Conservation (phyloP, 768 basidiomycete genomes). For the Trametes elegans region DNA sequence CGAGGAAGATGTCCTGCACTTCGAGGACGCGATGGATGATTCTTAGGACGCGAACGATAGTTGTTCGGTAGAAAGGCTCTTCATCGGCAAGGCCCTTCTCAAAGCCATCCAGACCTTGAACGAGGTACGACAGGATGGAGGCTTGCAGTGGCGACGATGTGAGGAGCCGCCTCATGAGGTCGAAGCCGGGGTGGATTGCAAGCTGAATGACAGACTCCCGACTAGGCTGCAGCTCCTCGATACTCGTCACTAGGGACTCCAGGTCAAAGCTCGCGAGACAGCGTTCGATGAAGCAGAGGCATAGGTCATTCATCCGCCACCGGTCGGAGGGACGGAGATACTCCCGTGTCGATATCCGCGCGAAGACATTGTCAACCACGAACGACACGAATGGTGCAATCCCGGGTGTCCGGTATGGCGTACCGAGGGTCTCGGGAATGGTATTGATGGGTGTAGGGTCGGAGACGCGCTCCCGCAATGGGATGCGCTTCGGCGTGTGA, state of each 20-base stretch:
- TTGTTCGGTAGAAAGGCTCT: slow-evolving; percentile 67
- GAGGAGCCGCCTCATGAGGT: slow-evolving; percentile 77
- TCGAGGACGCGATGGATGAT: slow-evolving; percentile 81
- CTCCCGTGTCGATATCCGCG: slow-evolving; percentile 70
- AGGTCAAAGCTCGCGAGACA: slow-evolving; percentile 80
- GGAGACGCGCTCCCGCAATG: slow-evolving; percentile 54
- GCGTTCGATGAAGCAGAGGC: slow-evolving; percentile 82
- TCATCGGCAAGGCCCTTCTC: slow-evolving; percentile 68
- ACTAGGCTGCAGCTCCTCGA: slow-evolving; percentile 52
- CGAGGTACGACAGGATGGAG: slow-evolving; percentile 74
- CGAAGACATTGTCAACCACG: slow-evolving; percentile 86
- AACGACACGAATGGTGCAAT: slow-evolving; percentile 83
- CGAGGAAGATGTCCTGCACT: slow-evolving; percentile 86
- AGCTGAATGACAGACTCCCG: slow-evolving; percentile 53
- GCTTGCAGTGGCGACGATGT: slow-evolving; percentile 70
- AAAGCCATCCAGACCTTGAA: slow-evolving; percentile 76
- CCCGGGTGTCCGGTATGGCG: slow-evolving; percentile 77
- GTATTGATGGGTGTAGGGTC: slow-evolving; percentile 67
- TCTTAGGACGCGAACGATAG: slow-evolving; percentile 77
- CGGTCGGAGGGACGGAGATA: slow-evolving; percentile 73
- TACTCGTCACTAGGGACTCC: slow-evolving; percentile 60
- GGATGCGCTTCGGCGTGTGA: slow-evolving; percentile 74
- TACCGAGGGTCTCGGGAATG: slow-evolving; percentile 77
- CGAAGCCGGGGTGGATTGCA: slow-evolving; percentile 82
- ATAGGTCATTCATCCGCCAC: slow-evolving; percentile 86